Percentiles rank a stretch among this genome's conserved stretches.
Evolutionary conservation across 2,329 filamentous ascomycete genomes (phyloP).

Genomic region (Emmonsiellopsis sp.): DNA sequence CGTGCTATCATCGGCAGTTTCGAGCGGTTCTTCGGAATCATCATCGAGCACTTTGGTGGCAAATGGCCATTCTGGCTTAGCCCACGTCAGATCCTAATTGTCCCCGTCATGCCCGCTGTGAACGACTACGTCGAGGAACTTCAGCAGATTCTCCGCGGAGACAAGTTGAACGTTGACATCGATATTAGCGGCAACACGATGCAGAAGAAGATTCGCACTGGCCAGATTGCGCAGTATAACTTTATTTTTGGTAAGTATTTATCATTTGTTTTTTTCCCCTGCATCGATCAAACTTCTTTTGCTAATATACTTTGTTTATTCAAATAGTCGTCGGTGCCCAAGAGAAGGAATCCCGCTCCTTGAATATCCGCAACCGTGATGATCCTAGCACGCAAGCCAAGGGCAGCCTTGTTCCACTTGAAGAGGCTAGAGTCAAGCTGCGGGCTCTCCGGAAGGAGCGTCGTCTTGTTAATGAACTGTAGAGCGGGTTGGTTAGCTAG

Average conservation of each 20-base stretch:
- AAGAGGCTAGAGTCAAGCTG: constrained; percentile 50
- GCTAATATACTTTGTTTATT: constrained; percentile 5
- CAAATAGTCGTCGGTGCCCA: constrained; percentile 50
- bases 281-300: constrained; percentile 1
- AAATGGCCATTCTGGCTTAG: constrained; percentile 48
- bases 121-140: constrained; percentile 43
- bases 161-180: constrained; percentile 40
- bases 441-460: constrained; percentile 37
- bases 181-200: constrained; percentile 42
- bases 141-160: constrained; percentile 34
- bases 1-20: constrained; percentile 44
- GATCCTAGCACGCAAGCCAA: constrained; percentile 53
- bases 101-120: constrained; percentile 41
- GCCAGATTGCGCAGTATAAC: constrained; percentile 42
- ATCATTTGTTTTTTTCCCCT: not conserved
- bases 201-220: constrained; percentile 44
- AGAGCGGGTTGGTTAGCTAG: constrained; percentile 5
- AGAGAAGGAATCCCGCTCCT: constrained; percentile 49
- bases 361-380: constrained; percentile 58
- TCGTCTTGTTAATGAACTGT: constrained; percentile 33
- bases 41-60: constrained; percentile 43
- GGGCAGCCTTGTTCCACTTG: constrained; percentile 52
- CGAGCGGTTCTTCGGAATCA: constrained; percentile 43
- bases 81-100: constrained; percentile 41
- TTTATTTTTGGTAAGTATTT: constrained; percentile 40